These are phyloP conservation scores for Didymella segeticola DNA, from an alignment of 2,329 filamentous ascomycete species.

Conservation along the genomic window DNA sequence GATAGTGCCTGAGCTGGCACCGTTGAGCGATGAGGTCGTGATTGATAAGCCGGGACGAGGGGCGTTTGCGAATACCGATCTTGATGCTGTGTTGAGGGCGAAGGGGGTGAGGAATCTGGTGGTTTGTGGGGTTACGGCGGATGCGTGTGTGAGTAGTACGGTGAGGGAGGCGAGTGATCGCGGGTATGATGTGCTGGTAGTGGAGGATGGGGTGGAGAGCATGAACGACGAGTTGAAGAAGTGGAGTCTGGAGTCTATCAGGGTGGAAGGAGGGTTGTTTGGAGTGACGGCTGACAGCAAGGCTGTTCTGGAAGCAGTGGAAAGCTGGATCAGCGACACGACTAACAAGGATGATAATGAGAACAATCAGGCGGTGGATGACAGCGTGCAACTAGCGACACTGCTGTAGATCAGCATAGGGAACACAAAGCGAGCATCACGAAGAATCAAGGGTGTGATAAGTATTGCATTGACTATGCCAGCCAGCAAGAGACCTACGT, in stretches of 20 bases:
- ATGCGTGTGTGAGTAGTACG: slow-evolving; percentile 63
- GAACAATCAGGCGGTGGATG: background rate
- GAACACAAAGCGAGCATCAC: background rate
- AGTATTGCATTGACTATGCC: slow-evolving; percentile 40
- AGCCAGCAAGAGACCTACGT: slow-evolving; percentile 27
- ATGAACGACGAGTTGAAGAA: slow-evolving; percentile 37
- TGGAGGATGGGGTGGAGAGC: slow-evolving; percentile 56
- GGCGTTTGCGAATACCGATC: slow-evolving; percentile 62
- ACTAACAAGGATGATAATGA: background rate
- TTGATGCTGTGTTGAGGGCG: slow-evolving; percentile 59
- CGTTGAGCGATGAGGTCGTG: slow-evolving; percentile 55
- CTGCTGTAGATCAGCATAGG: background rate
- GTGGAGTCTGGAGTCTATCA: slow-evolving; percentile 38
- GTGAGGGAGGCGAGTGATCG: slow-evolving; percentile 64
- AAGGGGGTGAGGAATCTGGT: slow-evolving; percentile 61
- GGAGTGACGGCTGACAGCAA: slow-evolving; percentile 30
- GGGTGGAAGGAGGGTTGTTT: slow-evolving; percentile 39
- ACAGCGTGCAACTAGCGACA: background rate
- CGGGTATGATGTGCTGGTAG: slow-evolving; percentile 60
- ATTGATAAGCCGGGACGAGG: slow-evolving; percentile 63
- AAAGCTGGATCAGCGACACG: slow-evolving; percentile 25
- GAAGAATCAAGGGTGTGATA: background rate
- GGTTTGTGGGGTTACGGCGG: slow-evolving; percentile 62
- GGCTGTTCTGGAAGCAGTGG: slow-evolving; percentile 34
- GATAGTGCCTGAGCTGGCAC: slow-evolving; percentile 62